Percentiles rank a stretch among this genome's conserved stretches.
Evolutionary conservation across 1,284 basidiomycete species (phyloP).

Genomic region (Moesziomyces parantarcticus): DNA sequence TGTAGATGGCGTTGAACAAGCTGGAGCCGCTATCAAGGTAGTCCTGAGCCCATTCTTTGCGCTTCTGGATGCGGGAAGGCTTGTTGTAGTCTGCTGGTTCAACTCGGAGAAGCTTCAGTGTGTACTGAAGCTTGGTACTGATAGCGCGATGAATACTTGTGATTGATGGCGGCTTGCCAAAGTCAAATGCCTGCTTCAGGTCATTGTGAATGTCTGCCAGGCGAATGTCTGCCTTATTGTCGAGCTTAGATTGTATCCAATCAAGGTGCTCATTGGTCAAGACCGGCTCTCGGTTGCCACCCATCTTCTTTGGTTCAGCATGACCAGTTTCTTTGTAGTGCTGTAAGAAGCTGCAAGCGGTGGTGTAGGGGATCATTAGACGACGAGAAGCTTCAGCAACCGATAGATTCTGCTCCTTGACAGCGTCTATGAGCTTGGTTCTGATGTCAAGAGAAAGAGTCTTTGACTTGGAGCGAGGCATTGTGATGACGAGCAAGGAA

Average conservation of each 20-base stretch:
- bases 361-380: no score
- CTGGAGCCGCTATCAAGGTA: conserved; percentile 1
- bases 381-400: no score
- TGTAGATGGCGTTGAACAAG: conserved; percentile 1
- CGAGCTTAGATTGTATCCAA: not conserved
- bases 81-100: conserved; percentile 7
- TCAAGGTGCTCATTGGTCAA: conserved; percentile 2
- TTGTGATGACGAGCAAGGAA: no score
- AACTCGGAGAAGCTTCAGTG: conserved; percentile 5
- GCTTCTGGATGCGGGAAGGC: not conserved
- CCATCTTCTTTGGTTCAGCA: no score
- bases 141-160: not conserved
- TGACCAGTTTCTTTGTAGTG: no score
- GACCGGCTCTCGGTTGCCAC: no score
- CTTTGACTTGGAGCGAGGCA: no score
- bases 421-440: no score
- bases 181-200: not conserved
- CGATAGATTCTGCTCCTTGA: no score
- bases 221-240: conserved; percentile 1
- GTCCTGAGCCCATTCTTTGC: conserved; percentile 1
- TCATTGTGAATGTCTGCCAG: conserved; percentile 1
- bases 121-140: conserved; percentile 3
- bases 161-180: not conserved
- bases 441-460: no score
- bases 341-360: no score